These are phyloP conservation scores for Pichia rugopelliculosa DNA, from an alignment of 805 yeast genomes.

Conservation along the genomic window DNA sequence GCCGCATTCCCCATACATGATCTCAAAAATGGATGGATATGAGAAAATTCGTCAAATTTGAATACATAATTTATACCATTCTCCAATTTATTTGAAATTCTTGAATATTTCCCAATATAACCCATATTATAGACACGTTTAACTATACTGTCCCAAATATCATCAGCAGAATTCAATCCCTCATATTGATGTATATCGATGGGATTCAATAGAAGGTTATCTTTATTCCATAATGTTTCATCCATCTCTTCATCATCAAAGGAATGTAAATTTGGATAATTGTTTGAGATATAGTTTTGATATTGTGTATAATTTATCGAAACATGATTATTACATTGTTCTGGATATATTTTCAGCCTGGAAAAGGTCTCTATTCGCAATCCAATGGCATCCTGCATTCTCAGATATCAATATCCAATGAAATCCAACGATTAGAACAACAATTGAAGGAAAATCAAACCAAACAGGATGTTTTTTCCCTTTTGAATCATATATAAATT, in stretches of 20 bases:
- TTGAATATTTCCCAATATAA: constrained; percentile 9
- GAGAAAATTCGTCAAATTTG: constrained; percentile 9
- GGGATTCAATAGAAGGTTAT: constrained; percentile 5
- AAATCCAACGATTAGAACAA: too few relatives aligned
- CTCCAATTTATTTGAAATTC: constrained; percentile 9
- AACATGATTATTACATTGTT: neutral
- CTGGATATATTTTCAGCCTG: neutral
- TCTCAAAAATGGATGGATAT: constrained; percentile 10
- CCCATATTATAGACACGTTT: constrained; percentile 7
- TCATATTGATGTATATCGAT: constrained; percentile 4
- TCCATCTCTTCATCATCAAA: neutral
- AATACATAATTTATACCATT: constrained; percentile 4
- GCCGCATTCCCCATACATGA: neutral
- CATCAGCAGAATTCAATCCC: constrained; percentile 5
- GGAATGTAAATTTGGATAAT: constrained; percentile 3
- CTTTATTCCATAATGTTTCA: neutral
- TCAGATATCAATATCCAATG: too few relatives aligned
- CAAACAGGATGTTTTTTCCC: neutral
- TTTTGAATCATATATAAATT: too few relatives aligned
- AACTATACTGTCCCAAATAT: constrained; percentile 8
- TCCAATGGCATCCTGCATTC: too few relatives aligned
- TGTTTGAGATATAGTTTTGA: neutral
- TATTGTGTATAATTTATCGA: neutral
- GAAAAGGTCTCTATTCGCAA: too few relatives aligned
- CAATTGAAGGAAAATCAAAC: too few relatives aligned